Conservation (phyloP, 1,139 yeast species). For the Scheffersomyces stambukii region DNA sequence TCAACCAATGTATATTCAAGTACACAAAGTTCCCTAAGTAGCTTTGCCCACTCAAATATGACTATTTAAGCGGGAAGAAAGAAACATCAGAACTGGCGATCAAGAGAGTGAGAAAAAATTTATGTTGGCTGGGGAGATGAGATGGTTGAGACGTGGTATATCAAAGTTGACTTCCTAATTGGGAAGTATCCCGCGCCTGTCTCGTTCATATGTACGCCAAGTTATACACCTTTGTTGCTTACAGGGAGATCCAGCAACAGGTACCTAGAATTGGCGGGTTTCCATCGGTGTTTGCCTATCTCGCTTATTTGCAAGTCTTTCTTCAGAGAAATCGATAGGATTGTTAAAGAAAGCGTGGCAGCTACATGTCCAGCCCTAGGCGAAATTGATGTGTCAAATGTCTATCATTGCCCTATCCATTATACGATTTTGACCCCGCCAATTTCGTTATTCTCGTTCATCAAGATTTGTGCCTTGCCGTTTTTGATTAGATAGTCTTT, state of each 20-base stretch:
- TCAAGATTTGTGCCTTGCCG: constrained; percentile 63
- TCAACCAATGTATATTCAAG: no score
- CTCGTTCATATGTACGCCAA: constrained; percentile 15
- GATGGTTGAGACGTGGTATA: no score
- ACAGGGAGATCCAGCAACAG: constrained; percentile 1
- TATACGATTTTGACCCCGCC: constrained; percentile 67
- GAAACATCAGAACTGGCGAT: constrained; percentile 10
- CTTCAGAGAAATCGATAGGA: no score
- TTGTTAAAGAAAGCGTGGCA: no score
- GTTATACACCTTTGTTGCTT: constrained; percentile 21
- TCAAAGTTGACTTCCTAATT: constrained; percentile 22
- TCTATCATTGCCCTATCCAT: no score
- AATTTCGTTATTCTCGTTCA: constrained; percentile 50
- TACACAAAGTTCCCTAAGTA: no score
- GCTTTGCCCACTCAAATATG: constrained; percentile 44
- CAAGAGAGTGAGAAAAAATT: constrained; percentile 3
- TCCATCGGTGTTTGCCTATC: constrained; percentile 11
- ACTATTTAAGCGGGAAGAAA: constrained; percentile 49
- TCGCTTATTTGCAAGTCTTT: constrained; percentile 2
- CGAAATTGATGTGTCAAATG: no score
- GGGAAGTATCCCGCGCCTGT: constrained; percentile 12
- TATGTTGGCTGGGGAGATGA: constrained; percentile 13
- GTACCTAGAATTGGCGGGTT: constrained; percentile 10
- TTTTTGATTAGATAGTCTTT: constrained; percentile 55
- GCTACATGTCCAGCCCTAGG: no score